These are phyloP conservation scores for Fraxinus sp. DNA, from an alignment of 305 asterid species.

Conservation along the genomic window DNA sequence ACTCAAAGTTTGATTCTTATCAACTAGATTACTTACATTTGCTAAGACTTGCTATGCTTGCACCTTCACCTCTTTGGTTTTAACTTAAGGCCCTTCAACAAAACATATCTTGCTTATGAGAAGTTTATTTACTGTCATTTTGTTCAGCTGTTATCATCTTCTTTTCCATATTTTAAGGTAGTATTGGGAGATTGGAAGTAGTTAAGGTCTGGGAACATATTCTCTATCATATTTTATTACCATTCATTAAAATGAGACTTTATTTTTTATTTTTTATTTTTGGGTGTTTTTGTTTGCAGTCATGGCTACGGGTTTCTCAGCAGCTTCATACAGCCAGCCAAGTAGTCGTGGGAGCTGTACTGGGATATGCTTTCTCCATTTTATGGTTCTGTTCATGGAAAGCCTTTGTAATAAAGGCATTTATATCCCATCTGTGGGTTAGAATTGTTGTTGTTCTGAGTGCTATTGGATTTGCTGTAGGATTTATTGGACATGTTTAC, in stretches of 20 bases:
- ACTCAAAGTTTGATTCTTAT: background rate
- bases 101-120: background rate
- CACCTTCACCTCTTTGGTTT: background rate
- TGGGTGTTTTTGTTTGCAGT: slow-evolving; percentile 42
- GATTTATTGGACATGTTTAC: slow-evolving; percentile 37
- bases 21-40: background rate
- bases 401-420: slow-evolving; percentile 38
- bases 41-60: background rate
- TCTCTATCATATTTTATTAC: background rate
- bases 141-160: background rate
- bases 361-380: slow-evolving; percentile 52
- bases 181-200: background rate
- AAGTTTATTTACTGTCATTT: background rate
- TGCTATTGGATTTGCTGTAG: slow-evolving; percentile 31
- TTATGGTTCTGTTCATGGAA: slow-evolving; percentile 78
- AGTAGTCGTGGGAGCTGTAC: slow-evolving; percentile 65
- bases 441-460: slow-evolving; percentile 42
- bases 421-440: slow-evolving; percentile 44
- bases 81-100: background rate
- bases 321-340: slow-evolving; percentile 66
- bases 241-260: background rate
- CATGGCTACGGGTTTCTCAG: slow-evolving; percentile 84
- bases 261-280: background rate
- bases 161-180: background rate
- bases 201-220: background rate